A percentile compares a stretch with the other conserved stretches of the same genome.
Evolutionary conservation across 202 grass and related monocot genomes (phyloP).

Genomic region (Saccharum hybrid): DNA sequence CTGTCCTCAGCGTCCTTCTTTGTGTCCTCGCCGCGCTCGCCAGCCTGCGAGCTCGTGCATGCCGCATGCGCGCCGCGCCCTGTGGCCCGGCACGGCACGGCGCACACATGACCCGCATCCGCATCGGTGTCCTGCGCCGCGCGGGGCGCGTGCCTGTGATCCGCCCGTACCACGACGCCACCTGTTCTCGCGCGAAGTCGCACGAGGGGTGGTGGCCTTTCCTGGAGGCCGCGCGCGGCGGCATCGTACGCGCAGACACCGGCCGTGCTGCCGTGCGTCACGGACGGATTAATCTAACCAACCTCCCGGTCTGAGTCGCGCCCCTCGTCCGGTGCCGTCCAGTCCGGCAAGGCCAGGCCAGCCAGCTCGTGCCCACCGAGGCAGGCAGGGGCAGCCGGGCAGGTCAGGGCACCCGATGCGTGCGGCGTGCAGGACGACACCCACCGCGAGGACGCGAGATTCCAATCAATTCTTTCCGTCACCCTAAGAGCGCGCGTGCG

Average conservation of each 20-base stretch:
- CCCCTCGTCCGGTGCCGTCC: too few relatives aligned
- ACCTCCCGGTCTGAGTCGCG: too few relatives aligned
- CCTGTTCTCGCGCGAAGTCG: neutral
- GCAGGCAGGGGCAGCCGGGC: neutral
- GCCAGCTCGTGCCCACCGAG: slow-evolving; percentile 23
- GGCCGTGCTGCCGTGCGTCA: neutral
- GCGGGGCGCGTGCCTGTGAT: neutral
- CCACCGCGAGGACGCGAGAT: neutral
- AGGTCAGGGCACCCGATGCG: neutral
- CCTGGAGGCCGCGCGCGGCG: neutral
- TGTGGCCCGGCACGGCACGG: neutral
- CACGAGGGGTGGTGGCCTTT: neutral
- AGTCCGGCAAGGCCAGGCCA: neutral
- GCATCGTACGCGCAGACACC: neutral
- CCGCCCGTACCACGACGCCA: neutral
- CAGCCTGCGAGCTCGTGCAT: neutral
- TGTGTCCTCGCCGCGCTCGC: neutral
- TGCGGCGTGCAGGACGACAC: slow-evolving; percentile 27
- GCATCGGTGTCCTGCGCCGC: neutral
- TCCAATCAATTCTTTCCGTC: too few relatives aligned
- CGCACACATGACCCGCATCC: neutral
- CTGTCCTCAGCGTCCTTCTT: neutral
- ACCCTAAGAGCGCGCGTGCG: too few relatives aligned
- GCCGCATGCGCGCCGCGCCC: neutral
- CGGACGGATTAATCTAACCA: too few relatives aligned